A percentile compares a stretch with the other conserved stretches of the same genome.
These are phyloP conservation scores for Przewalskia tangutica DNA, from an alignment of 257 asterid genomes.

Conservation along the genomic window DNA sequence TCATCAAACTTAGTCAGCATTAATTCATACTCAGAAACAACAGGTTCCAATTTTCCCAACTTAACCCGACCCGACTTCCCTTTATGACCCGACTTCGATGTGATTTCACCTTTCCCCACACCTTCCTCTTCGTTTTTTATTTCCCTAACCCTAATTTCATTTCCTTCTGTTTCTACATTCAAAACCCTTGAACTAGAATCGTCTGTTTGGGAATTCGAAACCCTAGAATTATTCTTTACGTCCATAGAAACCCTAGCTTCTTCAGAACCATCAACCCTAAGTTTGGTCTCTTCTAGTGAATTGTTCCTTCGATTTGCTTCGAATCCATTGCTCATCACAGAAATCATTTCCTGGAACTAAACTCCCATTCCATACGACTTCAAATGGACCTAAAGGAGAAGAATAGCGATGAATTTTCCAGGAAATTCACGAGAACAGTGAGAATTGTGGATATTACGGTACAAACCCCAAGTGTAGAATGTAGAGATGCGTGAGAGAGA, in stretches of 20 bases:
- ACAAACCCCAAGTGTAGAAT: conserved; percentile 10
- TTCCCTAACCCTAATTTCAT: conserved; percentile 13
- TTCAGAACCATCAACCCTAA: conserved; percentile 8
- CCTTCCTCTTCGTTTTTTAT: not conserved
- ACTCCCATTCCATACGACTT: not conserved
- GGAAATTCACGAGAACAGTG: not conserved
- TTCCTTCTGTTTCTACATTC: not conserved
- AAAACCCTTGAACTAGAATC: conserved; percentile 9
- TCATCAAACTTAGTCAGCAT: conserved; percentile 64
- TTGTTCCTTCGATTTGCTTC: conserved; percentile 14
- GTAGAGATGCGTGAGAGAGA: not conserved
- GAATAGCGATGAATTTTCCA: not conserved
- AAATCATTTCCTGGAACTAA: conserved; percentile 11
- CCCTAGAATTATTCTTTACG: not conserved
- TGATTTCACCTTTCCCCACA: no score
- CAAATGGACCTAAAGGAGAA: not conserved
- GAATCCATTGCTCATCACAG: conserved; percentile 23
- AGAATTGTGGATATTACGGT: not conserved
- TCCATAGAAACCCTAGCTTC: conserved; percentile 16
- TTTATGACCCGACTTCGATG: no score
- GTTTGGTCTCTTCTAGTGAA: not conserved
- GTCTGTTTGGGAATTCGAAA: conserved; percentile 11
- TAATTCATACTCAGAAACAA: conserved; percentile 26
- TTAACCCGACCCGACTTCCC: not conserved
- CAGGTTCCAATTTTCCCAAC: not conserved